Base-by-base conservation (phyloP, 768 basidiomycete genomes). In the Pholiota microspora region DNA sequence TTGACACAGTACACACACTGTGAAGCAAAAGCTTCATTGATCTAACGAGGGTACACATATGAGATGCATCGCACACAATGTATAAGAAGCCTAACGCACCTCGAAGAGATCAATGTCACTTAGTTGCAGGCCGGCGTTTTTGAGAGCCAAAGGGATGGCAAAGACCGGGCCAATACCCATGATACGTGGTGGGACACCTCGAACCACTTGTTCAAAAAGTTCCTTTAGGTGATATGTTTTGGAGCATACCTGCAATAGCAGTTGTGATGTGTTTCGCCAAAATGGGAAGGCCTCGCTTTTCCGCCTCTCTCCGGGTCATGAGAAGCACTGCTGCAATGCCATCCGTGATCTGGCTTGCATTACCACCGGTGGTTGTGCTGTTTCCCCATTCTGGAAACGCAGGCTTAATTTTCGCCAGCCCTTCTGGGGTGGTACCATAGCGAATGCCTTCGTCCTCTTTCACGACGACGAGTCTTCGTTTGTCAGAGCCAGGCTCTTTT, bases 11-110 rank as follows among this genome's bases (percentile, higher is more conserved):
- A 92, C 0, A 88, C 80, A 54, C 81, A 89, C 72, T 89, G 89
- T 0, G 89, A 91, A 8, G 92, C 91, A 62, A 95, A 94, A 0
- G 92, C 93, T 64, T 95, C 93, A 64, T 96, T 96, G 68, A 96
- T 88, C 89, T 93, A 47, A 23, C 35, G 53, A 18, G 7, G 35
- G 13, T 28, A 18, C 28, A 45, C 44, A 58, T 7, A 54, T 10
- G 36, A 42, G 8, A 42, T 18, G 51, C 15, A 34, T 55, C 28
- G 7, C n/a, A 6, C 29, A 10, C n/a, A 13, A 15, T 7, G 1
- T 51, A 12, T 35, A 4, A 7, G 7, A 4, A 45, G 49, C 7
- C 36, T 9, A 12, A 36, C 71, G 50, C 56, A 84, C 89, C 79
- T 94, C 92, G 61, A 82, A 93, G 31, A 94, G 64, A 67, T 92